phyloP scores from a whole-genome alignment of 441 rosid species.

The Jatropha multifida region DNA sequence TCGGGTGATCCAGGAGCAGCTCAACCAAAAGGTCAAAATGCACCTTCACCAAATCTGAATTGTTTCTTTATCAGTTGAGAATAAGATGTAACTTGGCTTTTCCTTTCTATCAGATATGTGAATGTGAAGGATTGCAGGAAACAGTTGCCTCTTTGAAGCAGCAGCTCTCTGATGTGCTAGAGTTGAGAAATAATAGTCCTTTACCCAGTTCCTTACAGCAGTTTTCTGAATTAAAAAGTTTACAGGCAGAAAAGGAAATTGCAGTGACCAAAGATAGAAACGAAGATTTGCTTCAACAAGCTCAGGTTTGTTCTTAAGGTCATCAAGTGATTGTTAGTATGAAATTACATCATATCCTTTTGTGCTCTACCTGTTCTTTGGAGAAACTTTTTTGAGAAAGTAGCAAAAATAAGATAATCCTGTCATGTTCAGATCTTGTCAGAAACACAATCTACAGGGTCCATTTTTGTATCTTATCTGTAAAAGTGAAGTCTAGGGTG shows the following conservation, averaged over 20 bases:
- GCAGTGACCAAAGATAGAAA: slow-evolving; percentile 33
- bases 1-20: slow-evolving; percentile 93
- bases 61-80: slow-evolving; percentile 8
- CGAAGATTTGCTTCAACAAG: slow-evolving; percentile 39
- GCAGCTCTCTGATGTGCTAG: slow-evolving; percentile 71
- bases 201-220: slow-evolving; percentile 41
- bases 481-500: background rate
- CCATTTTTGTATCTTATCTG: background rate
- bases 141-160: slow-evolving; percentile 67
- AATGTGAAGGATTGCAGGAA: slow-evolving; percentile 79
- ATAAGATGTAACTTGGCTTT: slow-evolving; percentile 28
- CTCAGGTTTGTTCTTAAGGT: slow-evolving; percentile 49
- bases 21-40: slow-evolving; percentile 67
- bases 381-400: background rate
- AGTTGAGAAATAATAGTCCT: slow-evolving; percentile 39
- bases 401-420: background rate
- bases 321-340: no score
- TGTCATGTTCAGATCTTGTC: background rate
- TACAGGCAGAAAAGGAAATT: slow-evolving; percentile 38
- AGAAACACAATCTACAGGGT: background rate
- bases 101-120: slow-evolving; percentile 53
- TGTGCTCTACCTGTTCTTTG: no score
- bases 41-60: slow-evolving; percentile 6
- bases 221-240: slow-evolving; percentile 37
- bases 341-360: no score